Evolutionary conservation across 306 rosid species (phyloP).

Genomic region (Sechiopsis laciniata): DNA sequence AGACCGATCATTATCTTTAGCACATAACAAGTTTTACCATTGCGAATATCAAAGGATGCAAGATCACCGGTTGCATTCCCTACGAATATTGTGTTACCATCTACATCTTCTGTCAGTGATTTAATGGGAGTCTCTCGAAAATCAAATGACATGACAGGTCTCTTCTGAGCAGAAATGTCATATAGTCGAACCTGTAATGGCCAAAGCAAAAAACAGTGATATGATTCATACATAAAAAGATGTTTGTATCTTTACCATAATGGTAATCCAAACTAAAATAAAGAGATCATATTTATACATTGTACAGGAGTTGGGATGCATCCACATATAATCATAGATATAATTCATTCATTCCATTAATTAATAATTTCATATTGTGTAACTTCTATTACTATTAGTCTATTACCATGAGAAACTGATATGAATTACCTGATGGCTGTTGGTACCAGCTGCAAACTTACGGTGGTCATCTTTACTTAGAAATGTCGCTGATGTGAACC

Average conservation of each 20-base stretch:
- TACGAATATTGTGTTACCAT: slow-evolving; percentile 67
- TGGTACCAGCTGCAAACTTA: slow-evolving; percentile 85
- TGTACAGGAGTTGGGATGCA: too few relatives aligned
- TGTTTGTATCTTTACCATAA: too few relatives aligned
- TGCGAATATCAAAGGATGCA: slow-evolving; percentile 78
- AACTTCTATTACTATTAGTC: slow-evolving; percentile 18
- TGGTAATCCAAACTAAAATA: too few relatives aligned
- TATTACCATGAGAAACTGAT: slow-evolving; percentile 19
- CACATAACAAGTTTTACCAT: slow-evolving; percentile 42
- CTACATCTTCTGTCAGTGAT: slow-evolving; percentile 65
- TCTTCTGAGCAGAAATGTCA: slow-evolving; percentile 86
- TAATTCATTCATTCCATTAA: too few relatives aligned
- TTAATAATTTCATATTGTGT: background rate
- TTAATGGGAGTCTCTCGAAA: slow-evolving; percentile 78
- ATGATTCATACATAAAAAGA: too few relatives aligned
- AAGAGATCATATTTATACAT: too few relatives aligned
- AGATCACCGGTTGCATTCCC: slow-evolving; percentile 97
- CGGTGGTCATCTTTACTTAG: slow-evolving; percentile 72
- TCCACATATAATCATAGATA: too few relatives aligned
- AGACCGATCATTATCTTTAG: too few relatives aligned
- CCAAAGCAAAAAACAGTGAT: too few relatives aligned
- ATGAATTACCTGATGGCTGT: slow-evolving; percentile 84
- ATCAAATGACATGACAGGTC: slow-evolving; percentile 75
- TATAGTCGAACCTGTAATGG: slow-evolving; percentile 66
- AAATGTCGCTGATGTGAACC: slow-evolving; percentile 80